phyloP scores from a whole-genome alignment of 2,329 filamentous ascomycete genomes.

The Aspergillus floridensis region DNA sequence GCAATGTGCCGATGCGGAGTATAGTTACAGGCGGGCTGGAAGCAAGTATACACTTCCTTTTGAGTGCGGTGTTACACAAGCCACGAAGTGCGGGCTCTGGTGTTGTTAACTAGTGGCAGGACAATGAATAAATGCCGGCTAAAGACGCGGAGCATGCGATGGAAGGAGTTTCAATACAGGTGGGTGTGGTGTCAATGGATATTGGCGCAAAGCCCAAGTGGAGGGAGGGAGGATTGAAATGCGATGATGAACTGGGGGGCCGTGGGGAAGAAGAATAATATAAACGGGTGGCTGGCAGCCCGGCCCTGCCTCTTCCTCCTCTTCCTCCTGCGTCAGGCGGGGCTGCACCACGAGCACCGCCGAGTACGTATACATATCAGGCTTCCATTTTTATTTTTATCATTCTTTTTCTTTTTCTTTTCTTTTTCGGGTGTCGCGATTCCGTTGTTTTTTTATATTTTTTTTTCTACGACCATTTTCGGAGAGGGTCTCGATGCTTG shows the following conservation, averaged over 20 bases:
- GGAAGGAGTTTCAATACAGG: not conserved
- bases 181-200: slow-evolving; percentile 2
- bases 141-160: not conserved
- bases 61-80: not conserved
- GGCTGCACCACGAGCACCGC: slow-evolving; percentile 15
- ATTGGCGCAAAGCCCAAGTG: not conserved
- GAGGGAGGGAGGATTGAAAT: slow-evolving; percentile 6
- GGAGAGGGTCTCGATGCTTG: not conserved
- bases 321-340: slow-evolving; percentile 7
- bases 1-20: not conserved
- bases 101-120: not conserved
- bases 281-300: slow-evolving; percentile 22
- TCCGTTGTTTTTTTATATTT: not conserved
- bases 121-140: not conserved
- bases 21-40: not conserved
- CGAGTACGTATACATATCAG: slow-evolving; percentile 12
- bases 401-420: not conserved
- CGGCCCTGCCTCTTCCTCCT: slow-evolving; percentile 10
- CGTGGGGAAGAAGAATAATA: slow-evolving; percentile 1
- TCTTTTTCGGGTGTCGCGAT: not conserved
- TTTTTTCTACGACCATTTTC: too few relatives aligned
- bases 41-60: not conserved
- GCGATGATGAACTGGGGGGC: slow-evolving; percentile 7
- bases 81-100: not conserved
- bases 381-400: not conserved